phyloP scores from a whole-genome alignment of 345 rosid genomes.

The Kandelia obovata region DNA sequence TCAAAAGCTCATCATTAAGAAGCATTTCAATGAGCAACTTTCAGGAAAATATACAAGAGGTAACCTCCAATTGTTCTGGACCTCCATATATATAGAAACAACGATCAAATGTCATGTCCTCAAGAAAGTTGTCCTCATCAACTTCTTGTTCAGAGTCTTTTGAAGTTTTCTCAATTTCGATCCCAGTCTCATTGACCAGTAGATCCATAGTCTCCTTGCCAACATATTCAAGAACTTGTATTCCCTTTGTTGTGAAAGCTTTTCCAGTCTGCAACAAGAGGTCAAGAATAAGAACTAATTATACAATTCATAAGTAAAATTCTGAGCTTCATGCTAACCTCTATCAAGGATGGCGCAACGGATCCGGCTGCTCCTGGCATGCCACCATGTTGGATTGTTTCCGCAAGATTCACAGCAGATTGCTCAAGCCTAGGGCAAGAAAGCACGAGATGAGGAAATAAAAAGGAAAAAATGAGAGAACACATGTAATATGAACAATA shows the following conservation, averaged over 20 bases:
- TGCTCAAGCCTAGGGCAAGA: conserved; percentile 61
- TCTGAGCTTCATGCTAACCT: conserved; percentile 43
- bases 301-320: conserved; percentile 15
- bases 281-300: conserved; percentile 15
- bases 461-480: neutral
- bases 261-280: conserved; percentile 67
- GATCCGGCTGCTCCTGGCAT: conserved; percentile 56
- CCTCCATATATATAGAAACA: conserved; percentile 99
- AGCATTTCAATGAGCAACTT: conserved; percentile 16
- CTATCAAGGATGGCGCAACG: conserved; percentile 75
- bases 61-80: conserved; percentile 96
- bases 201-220: conserved; percentile 97
- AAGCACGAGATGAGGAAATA: neutral
- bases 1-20: conserved; percentile 15
- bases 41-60: conserved; percentile 21
- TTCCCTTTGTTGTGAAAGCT: conserved; percentile 90
- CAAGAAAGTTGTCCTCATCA: conserved; percentile 68
- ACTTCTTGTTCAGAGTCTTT: conserved; percentile 32
- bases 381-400: conserved; percentile 66
- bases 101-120: conserved; percentile 92
- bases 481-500: neutral
- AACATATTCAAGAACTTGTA: conserved; percentile 91
- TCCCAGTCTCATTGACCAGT: conserved; percentile 78
- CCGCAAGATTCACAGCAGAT: conserved; percentile 63
- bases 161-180: conserved; percentile 56